Conservation (phyloP, 306 rosid species). For the Benincasa hispida region DNA sequence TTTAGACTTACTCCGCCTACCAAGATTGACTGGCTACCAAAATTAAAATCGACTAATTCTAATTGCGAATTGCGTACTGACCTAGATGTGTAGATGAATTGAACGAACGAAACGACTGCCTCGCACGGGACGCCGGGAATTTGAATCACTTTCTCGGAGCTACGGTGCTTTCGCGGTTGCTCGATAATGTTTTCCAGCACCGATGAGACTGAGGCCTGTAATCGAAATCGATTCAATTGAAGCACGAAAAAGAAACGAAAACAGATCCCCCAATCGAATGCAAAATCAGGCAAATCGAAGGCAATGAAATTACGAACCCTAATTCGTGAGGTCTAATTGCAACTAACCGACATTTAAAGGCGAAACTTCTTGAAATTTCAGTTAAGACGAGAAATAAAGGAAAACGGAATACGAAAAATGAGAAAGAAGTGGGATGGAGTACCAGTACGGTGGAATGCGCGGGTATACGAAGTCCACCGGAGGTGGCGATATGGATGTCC, state of each 20-base stretch:
- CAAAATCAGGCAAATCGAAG: neutral
- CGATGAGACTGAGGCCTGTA: conserved; percentile 58
- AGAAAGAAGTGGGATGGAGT: neutral
- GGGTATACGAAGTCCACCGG: conserved; percentile 57
- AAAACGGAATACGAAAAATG: too few relatives aligned
- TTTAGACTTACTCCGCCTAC: neutral
- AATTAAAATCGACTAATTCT: neutral
- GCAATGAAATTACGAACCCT: neutral
- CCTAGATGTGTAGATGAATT: conserved; percentile 65
- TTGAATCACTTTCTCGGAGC: conserved; percentile 48
- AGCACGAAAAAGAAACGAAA: neutral
- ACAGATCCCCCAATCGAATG: neutral
- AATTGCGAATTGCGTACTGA: conserved; percentile 12
- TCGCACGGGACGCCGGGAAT: conserved; percentile 74
- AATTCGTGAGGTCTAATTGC: neutral
- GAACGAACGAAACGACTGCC: conserved; percentile 56
- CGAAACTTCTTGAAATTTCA: neutral
- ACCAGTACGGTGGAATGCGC: conserved; percentile 69
- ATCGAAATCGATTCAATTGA: neutral
- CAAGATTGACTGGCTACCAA: neutral
- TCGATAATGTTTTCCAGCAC: conserved; percentile 65
- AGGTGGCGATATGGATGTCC: conserved; percentile 52
- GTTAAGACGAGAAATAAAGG: neutral
- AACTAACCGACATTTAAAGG: neutral
- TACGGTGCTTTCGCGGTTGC: conserved; percentile 49